These are phyloP conservation scores for Oehlia diaphana DNA, from an alignment of 192 early-diverging fungal genomes.

Conservation along the genomic window DNA sequence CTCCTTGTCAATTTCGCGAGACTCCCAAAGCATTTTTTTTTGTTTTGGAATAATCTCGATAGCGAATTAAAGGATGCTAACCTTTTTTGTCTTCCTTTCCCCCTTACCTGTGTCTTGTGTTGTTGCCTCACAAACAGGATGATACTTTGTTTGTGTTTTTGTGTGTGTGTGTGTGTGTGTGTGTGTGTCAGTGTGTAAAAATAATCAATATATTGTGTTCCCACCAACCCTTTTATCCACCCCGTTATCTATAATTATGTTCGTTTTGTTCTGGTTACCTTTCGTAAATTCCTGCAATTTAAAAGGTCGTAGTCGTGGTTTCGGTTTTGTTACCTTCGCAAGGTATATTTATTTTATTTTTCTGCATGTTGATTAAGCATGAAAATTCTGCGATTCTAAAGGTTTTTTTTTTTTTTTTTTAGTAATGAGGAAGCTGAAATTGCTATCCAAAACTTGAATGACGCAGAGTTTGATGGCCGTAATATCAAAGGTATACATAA, in stretches of 20 bases:
- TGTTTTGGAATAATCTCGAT: neutral
- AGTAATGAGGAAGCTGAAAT: slow-evolving; percentile 46
- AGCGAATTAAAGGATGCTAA: slow-evolving; percentile 22
- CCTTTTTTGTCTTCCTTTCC: slow-evolving; percentile 15
- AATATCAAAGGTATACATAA: slow-evolving; percentile 54
- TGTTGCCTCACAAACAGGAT: slow-evolving; percentile 17
- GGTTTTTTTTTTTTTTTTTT: slow-evolving; percentile 4
- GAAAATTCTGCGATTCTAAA: neutral
- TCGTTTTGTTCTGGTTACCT: slow-evolving; percentile 21
- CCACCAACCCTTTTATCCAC: slow-evolving; percentile 2
- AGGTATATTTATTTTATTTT: slow-evolving; percentile 2
- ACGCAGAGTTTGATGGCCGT: slow-evolving; percentile 73
- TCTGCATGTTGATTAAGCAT: slow-evolving; percentile 30
- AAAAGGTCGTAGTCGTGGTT: slow-evolving; percentile 75
- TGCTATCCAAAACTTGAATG: slow-evolving; percentile 65
- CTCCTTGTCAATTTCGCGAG: slow-evolving; percentile 2
- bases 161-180: slow-evolving; percentile 12
- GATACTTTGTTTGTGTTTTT: neutral
- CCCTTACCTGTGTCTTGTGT: neutral
- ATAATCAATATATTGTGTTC: slow-evolving; percentile 14
- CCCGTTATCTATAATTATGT: slow-evolving; percentile 15
- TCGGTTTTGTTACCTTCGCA: slow-evolving; percentile 76
- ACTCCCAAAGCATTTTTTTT: slow-evolving; percentile 5
- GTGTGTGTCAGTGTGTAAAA: slow-evolving; percentile 9
- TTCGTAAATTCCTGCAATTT: neutral